Evolutionary conservation across 495 filamentous ascomycete species (phyloP), one percentile per base, ranked within the genome.

Genomic region (Massariosphaeria phaeospora): DNA sequence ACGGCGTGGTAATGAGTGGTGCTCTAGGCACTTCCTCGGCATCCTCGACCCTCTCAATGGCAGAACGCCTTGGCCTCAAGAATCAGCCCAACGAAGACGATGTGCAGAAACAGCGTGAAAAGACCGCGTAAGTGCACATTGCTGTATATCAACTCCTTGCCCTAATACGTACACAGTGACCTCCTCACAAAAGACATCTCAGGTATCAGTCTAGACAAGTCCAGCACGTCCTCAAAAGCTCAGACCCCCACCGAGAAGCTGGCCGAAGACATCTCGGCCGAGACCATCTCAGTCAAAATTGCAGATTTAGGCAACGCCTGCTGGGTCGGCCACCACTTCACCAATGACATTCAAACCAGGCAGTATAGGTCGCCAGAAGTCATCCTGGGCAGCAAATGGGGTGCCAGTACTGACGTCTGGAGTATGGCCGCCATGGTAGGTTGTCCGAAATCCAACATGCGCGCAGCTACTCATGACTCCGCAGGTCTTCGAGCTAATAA

Each of bases 311-410:
- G 93, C 27, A 99, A 99, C 67, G 93, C 93, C 9, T 99, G 93
- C 73, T 99, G 93, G 93, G 90, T 95, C 21, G 85, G 87, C 26
- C 93, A 99, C 67, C 93, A 99, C 69, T 99, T 99, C 72, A 99
- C 93, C 59, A 96, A 99, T 63, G 93, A 99, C 66, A 99, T 99
- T 57, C 93, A 99, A 64, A 99, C 93, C 7, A 80, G 93, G 63
- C 93, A 99, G 70, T 99, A 99, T 70, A 80, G 93, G 18, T 97
- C 93, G 0, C 93, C 93, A 2, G 93, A 99, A 69, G 93, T 99
- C 24, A 97, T 99, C 38, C 72, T 99, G 15, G 93, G 93, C 35
- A 83, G 90, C 0, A 97, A 96, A 73, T 99, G 93, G 93, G 93
- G 93, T 45, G 93, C 93, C 3, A 97, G 93, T 66, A 97, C 93